These are phyloP conservation scores for Diversispora epigaea DNA, from an alignment of 192 early-diverging fungal species.

Conservation along the genomic window DNA sequence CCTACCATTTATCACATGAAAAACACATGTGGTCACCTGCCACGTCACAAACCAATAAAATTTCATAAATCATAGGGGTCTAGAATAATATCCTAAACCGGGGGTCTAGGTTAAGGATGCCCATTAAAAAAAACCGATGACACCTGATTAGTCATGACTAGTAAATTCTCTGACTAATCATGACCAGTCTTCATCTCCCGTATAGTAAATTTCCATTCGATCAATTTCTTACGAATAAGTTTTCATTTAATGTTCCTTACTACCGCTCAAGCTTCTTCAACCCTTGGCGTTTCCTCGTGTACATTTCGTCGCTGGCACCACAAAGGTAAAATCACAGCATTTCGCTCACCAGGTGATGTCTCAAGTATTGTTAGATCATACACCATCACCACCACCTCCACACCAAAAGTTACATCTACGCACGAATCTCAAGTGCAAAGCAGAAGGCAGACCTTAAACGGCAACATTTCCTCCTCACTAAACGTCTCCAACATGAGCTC, in stretches of 20 bases:
- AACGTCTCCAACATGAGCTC: constrained; percentile 4
- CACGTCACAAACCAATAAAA: no score
- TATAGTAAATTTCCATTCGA: neutral
- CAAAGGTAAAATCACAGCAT: constrained; percentile 7
- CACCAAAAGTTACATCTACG: neutral
- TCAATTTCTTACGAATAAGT: neutral
- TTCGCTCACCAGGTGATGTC: constrained; percentile 1
- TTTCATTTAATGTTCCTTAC: constrained; percentile 13
- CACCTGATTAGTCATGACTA: no score
- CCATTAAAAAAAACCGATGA: no score
- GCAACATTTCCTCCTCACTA: neutral
- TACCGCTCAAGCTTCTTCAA: constrained; percentile 2
- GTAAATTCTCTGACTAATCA: no score
- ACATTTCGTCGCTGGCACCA: constrained; percentile 15
- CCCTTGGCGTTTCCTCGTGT: constrained; percentile 11
- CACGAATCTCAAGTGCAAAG: constrained; percentile 7
- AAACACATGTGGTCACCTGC: no score
- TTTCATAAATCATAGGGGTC: no score
- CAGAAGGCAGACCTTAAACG: constrained; percentile 4
- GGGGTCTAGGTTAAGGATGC: no score
- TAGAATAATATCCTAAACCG: no score
- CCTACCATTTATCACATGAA: no score
- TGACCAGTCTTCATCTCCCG: no score
- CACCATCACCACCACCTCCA: neutral
- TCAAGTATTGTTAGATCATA: neutral